Conservation (phyloP, 108 stramenopile species). For the Cyclotella cryptica region DNA sequence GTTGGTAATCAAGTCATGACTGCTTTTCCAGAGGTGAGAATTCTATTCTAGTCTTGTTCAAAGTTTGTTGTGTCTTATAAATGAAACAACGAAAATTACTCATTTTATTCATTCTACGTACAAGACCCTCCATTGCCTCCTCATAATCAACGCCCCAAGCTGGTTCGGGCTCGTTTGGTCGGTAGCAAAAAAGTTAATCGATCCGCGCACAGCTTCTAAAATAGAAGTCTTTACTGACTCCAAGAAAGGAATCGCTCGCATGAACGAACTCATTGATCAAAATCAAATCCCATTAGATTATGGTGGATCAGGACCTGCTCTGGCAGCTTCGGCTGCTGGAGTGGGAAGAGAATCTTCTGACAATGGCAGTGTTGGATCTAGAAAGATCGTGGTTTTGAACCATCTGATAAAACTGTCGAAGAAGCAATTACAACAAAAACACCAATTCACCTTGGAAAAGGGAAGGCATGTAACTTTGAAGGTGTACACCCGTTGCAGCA, state of each 20-base stretch:
- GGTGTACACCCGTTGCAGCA: conserved; percentile 37
- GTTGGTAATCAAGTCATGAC: conserved; percentile 38
- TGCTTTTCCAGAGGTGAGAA: conserved; percentile 42
- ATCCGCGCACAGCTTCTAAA: conserved; percentile 54
- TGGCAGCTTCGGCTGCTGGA: conserved; percentile 31
- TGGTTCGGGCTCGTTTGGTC: conserved; percentile 54
- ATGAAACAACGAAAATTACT: not conserved
- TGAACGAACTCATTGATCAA: conserved; percentile 47
- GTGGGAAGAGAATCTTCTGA: not conserved
- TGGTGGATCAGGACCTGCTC: conserved; percentile 39
- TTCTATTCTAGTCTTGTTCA: not conserved
- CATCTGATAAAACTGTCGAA: conserved; percentile 30
- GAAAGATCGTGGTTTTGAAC: conserved; percentile 32
- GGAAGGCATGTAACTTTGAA: conserved; percentile 26
- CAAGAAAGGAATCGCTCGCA: conserved; percentile 32
- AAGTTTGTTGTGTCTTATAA: not conserved
- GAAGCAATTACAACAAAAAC: conserved; percentile 19
- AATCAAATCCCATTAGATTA: conserved; percentile 49
- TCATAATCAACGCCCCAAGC: conserved; percentile 49
- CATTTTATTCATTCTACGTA: not conserved
- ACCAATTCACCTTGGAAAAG: conserved; percentile 27
- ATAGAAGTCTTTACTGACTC: conserved; percentile 49
- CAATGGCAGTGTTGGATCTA: not conserved
- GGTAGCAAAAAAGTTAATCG: conserved; percentile 42
- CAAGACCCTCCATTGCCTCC: conserved; percentile 44